Percentiles rank a stretch among this genome's conserved stretches.
These are phyloP conservation scores for Lachancea fermentati DNA, from an alignment of 805 yeast species.

Conservation along the genomic window DNA sequence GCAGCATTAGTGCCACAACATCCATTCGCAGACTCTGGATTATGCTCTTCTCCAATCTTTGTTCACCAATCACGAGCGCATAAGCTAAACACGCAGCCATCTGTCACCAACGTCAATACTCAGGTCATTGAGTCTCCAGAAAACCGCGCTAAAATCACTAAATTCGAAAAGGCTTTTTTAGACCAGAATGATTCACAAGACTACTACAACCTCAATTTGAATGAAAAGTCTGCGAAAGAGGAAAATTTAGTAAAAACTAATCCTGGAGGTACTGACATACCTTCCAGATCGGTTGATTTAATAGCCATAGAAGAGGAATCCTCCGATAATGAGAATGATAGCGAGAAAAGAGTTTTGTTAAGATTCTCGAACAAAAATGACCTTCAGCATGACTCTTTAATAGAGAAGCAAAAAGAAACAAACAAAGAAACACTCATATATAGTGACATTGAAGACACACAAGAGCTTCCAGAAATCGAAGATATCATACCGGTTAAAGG, in stretches of 20 bases:
- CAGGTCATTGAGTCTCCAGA: background rate
- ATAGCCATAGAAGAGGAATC: background rate
- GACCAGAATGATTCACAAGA: no score
- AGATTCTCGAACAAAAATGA: conserved; percentile 6
- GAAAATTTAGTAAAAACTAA: no score
- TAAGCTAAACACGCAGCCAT: background rate
- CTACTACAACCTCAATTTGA: background rate
- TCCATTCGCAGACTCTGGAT: no score
- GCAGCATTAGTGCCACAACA: no score
- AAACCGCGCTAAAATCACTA: no score
- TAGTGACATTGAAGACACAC: conserved; percentile 27
- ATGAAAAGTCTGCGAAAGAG: no score
- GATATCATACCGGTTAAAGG: conserved; percentile 5
- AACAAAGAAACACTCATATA: conserved; percentile 9
- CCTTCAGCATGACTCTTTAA: background rate
- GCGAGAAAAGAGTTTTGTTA: conserved; percentile 5
- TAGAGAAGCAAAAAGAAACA: conserved; percentile 3
- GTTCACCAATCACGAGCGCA: no score
- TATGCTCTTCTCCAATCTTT: background rate
- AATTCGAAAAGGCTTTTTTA: no score
- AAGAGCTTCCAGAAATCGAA: conserved; percentile 29
- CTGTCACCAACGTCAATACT: background rate
- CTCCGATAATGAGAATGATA: background rate
- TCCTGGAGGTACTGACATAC: background rate
- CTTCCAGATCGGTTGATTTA: background rate